Evolutionary conservation across 2,329 filamentous ascomycete species (phyloP).

Genomic region (Geosmithia flava): DNA sequence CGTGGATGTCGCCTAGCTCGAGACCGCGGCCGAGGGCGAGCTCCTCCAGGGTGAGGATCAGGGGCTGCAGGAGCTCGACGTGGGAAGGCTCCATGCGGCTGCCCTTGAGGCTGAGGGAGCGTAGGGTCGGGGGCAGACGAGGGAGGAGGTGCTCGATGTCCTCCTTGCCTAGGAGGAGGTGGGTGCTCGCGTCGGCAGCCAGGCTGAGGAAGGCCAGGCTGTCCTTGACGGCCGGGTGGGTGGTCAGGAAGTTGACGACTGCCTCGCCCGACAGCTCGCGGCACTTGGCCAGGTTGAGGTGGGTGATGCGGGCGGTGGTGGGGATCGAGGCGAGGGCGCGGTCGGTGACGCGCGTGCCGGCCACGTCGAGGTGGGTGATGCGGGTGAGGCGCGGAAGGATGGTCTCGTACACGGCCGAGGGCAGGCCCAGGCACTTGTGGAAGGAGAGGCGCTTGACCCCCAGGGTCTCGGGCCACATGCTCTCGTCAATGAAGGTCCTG

Average conservation of each 20-base stretch:
- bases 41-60: slow-evolving; percentile 63
- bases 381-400: slow-evolving; percentile 58
- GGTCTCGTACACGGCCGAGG: slow-evolving; percentile 52
- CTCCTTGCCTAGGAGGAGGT: slow-evolving; percentile 55
- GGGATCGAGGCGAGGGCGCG: slow-evolving; percentile 59
- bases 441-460: slow-evolving; percentile 57
- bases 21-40: slow-evolving; percentile 60
- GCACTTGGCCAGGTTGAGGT: slow-evolving; percentile 70
- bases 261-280: slow-evolving; percentile 51
- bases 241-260: slow-evolving; percentile 58
- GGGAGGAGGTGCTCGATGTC: slow-evolving; percentile 56
- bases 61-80: slow-evolving; percentile 46
- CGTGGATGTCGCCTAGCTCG: slow-evolving; percentile 51
- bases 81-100: slow-evolving; percentile 56
- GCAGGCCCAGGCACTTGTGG: slow-evolving; percentile 65
- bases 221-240: slow-evolving; percentile 55
- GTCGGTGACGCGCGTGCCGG: slow-evolving; percentile 65
- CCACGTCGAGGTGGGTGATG: slow-evolving; percentile 69
- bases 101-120: slow-evolving; percentile 65
- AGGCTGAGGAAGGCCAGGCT: slow-evolving; percentile 61
- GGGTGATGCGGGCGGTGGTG: slow-evolving; percentile 57
- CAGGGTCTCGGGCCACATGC: slow-evolving; percentile 40
- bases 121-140: slow-evolving; percentile 51
- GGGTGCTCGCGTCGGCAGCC: slow-evolving; percentile 57
- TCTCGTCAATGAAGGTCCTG: slow-evolving; percentile 34